A percentile compares a stretch with the other conserved stretches of the same genome.
Evolutionary conservation across 2,329 filamentous ascomycete species (phyloP).

Genomic region (Penicillium glabrum): DNA sequence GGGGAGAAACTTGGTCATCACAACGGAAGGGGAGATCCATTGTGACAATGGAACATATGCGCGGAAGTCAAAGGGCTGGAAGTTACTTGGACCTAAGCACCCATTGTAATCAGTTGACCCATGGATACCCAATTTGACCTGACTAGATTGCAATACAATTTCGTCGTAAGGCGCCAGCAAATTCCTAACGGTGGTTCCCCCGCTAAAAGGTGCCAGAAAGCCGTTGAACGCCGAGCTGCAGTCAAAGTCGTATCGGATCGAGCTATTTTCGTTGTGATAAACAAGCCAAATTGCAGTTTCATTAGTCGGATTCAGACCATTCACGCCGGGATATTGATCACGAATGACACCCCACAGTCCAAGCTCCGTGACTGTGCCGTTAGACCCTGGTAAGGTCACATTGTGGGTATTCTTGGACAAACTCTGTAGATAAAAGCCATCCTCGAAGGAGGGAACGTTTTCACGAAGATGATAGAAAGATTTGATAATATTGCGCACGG

Average conservation of each 20-base stretch:
- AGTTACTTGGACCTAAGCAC: no score
- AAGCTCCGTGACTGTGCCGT: conserved; percentile 53
- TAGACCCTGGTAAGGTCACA: conserved; percentile 55
- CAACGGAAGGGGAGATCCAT: no score
- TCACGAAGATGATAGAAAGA: conserved; percentile 60
- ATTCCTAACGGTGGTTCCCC: conserved; percentile 58
- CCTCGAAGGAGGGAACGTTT: conserved; percentile 58
- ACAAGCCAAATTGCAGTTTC: conserved; percentile 48
- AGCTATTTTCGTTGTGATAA: conserved; percentile 48
- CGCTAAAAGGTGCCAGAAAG: conserved; percentile 57
- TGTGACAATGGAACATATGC: no score
- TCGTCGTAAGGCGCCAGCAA: conserved; percentile 64
- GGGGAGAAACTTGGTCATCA: no score
- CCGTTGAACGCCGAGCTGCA: conserved; percentile 50
- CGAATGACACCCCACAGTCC: conserved; percentile 61
- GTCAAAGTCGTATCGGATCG: conserved; percentile 56
- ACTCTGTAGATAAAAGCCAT: conserved; percentile 56
- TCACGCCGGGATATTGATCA: conserved; percentile 48
- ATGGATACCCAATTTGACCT: conserved; percentile 44
- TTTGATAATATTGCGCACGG: conserved; percentile 61
- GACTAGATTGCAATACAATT: conserved; percentile 49
- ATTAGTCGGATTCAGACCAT: conserved; percentile 48
- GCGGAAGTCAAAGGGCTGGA: no score
- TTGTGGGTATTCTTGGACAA: conserved; percentile 57
- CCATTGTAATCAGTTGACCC: no score